Base-by-base conservation (phyloP, 2,329 filamentous ascomycete genomes). In the Pyricularia sp. region DNA sequence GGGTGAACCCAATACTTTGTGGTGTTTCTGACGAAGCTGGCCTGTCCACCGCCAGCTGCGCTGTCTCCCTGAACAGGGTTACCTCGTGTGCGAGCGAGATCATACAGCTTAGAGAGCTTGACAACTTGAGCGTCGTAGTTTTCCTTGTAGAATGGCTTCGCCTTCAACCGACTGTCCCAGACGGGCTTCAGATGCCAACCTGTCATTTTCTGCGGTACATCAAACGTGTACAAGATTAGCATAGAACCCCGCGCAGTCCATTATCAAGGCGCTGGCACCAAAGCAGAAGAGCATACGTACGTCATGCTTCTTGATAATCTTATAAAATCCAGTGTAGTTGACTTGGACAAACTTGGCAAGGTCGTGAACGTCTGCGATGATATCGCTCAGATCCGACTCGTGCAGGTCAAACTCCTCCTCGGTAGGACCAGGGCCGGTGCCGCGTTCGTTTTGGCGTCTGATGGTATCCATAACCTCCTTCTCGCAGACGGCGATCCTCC, bases 221-320 rank as follows among this genome's bases (percentile, higher is more conserved):
- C 28, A 19, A 55, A 40, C 59, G 63, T 35, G 44, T 64, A 33
- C 30, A 49, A 49, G 3, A 2, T 49, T n/a, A 49, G 40, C 40
- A 49, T 40, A 16, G 19, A 44, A 44, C 40, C 40, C 16, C 16
- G 10, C 5, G 16, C 40, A n/a, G 7, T 19, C 40, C 3, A 8
- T 5, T 2, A 8, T 65, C 13, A 24, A 49, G 40, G 40, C 40
- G 19, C 19, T n/a, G 19, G 19, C 16, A 19, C 1, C 16, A 49
- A 49, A 13, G 19, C n/a, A 26, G 19, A 10, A 22, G 40, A 40
- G 28, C 3, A 60, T 16, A 10, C 89, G 70, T 77, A 93, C 90
- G 78, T 97, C 94, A 76, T 99, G 94, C 82, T 99, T 99, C 83
- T 99, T 99, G 77, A 99, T 96, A 68, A 99, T 99, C 82, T 99